Base-by-base conservation (phyloP, 1,284 basidiomycete species). In the Tilletia setariae region DNA sequence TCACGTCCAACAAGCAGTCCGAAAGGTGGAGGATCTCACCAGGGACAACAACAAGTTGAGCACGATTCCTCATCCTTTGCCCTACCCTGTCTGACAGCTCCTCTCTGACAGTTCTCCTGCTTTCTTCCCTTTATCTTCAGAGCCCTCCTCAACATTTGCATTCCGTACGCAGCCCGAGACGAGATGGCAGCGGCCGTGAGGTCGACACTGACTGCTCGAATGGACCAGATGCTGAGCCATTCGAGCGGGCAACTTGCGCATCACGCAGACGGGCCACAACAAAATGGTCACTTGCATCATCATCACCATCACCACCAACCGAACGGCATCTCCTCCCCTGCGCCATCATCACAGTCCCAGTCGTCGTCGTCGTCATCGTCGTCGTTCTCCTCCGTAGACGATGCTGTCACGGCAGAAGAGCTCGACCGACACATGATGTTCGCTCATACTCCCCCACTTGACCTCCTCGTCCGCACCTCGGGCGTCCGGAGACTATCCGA, bases 401-500 rank as follows among this genome's bases (percentile, higher is more conserved):
- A 63, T 30, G 2, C 47, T 16, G 56, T 74, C 46, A 56, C 66
- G 0, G 63, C 70, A 0, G 21, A 67, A 28, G 70, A 72, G 7
- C 65, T 76, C 23, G 64, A 63, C 16, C 6, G n/a, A 63, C 66
- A 67, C 25, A 76, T 82, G 69, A 74, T 81, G 68, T 83, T 87
- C 3, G 87, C 85, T 0, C 88, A 88, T 28, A 90, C 89, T 72
- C 90, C 91, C 0, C 91, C 92, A 1, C 85, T 98, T 2, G 95
- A 98, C 79, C 88, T 99, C 63, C 87, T 98, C 66, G 86, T 99
- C 15, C 88, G 96, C 62, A 98, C 95, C 0, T 94, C 92, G 62
- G 93, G 93, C 21, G 96, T 96, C 0, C 90, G 89, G 64, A 87
- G 95, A 1, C 83, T 99, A 23, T 94, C 92, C 79, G 93, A 97